These are phyloP conservation scores for Corinectria fuckeliana DNA, from an alignment of 2,329 filamentous ascomycete species.

Conservation along the genomic window DNA sequence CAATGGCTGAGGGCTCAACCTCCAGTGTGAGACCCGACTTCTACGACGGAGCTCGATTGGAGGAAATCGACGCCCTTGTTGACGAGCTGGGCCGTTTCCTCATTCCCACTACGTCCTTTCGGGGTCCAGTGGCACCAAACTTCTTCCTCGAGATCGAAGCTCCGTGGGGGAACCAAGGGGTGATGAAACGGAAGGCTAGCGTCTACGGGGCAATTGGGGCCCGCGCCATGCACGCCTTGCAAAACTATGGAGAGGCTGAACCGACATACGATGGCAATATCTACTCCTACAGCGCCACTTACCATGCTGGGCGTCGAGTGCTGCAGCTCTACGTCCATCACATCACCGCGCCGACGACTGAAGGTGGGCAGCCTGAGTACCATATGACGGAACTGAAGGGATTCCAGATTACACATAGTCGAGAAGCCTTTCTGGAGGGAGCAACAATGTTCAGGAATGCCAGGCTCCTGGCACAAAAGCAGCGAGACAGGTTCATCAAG, in stretches of 20 bases:
- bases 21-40: constrained; percentile 37
- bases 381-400: constrained; percentile 46
- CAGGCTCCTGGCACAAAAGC: constrained; percentile 40
- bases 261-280: constrained; percentile 47
- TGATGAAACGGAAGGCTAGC: constrained; percentile 43
- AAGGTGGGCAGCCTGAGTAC: constrained; percentile 45
- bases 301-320: constrained; percentile 42
- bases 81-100: too few species aligned
- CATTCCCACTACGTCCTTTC: constrained; percentile 34
- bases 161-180: constrained; percentile 37
- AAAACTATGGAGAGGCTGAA: constrained; percentile 42
- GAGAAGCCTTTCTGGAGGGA: constrained; percentile 43
- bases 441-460: constrained; percentile 46
- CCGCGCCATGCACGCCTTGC: constrained; percentile 46
- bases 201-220: constrained; percentile 47
- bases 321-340: constrained; percentile 49
- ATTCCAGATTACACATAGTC: constrained; percentile 37
- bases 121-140: constrained; percentile 45
- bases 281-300: constrained; percentile 47
- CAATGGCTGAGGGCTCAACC: not conserved
- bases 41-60: constrained; percentile 39
- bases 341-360: constrained; percentile 37
- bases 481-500: constrained; percentile 43
- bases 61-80: constrained; percentile 36
- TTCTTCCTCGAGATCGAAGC: constrained; percentile 50